phyloP scores from a whole-genome alignment of 495 filamentous ascomycete genomes.

The Gamarada debralockiae region DNA sequence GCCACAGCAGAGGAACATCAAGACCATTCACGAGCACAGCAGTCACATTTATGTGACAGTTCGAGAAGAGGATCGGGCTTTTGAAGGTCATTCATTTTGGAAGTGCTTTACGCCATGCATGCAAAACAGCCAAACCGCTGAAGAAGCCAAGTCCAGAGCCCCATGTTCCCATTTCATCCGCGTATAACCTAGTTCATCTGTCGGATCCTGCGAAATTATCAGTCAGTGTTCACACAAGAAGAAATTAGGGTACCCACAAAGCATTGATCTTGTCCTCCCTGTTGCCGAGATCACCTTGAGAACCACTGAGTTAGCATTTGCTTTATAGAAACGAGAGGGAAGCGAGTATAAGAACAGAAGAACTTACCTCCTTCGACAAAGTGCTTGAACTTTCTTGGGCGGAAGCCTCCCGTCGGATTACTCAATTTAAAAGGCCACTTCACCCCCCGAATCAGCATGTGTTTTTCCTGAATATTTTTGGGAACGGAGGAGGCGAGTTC shows the following conservation, averaged over 20 bases:
- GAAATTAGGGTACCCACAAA: too few relatives aligned
- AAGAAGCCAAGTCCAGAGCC: neutral
- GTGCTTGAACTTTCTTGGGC: constrained; percentile 96
- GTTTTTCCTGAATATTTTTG: too few relatives aligned
- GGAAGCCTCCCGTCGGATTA: constrained; percentile 96
- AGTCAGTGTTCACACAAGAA: too few relatives aligned
- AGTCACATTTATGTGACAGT: neutral
- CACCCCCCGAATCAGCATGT: too few relatives aligned
- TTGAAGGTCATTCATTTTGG: constrained; percentile 7
- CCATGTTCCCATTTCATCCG: neutral
- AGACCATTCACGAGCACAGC: too few relatives aligned
- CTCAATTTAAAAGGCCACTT: constrained; percentile 96
- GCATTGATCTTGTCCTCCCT: constrained; percentile 98
- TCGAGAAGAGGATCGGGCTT: neutral
- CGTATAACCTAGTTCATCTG: constrained; percentile 84
- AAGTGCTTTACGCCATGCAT: constrained; percentile 4
- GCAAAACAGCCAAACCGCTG: constrained; percentile 1
- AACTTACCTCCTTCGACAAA: constrained; percentile 76
- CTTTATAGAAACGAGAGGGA: too few relatives aligned
- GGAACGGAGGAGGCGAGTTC: too few relatives aligned
- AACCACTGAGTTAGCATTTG: neutral
- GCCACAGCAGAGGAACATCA: too few relatives aligned
- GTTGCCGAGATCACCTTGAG: constrained; percentile 84
- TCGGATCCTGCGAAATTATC: too few relatives aligned
- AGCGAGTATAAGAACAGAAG: too few relatives aligned